Conservation (phyloP, 2,329 filamentous ascomycete species). For the Monosporascus sp. region DNA sequence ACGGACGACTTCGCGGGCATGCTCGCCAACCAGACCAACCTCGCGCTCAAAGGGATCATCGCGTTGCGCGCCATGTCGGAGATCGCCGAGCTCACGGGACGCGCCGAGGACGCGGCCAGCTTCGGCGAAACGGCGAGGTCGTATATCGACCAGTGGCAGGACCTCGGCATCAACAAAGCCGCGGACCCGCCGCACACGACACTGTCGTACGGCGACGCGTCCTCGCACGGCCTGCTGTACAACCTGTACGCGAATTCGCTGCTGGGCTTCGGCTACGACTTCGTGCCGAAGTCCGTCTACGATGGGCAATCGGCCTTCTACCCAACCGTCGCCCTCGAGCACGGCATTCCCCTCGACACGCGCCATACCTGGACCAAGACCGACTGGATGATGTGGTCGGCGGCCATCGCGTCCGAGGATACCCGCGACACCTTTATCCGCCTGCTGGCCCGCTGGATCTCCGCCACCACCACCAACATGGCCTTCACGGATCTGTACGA, state of each 20-base stretch:
- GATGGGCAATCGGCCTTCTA: slow-evolving; percentile 76
- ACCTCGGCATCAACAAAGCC: slow-evolving; percentile 63
- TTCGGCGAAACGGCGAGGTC: slow-evolving; percentile 59
- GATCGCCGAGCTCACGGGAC: slow-evolving; percentile 57
- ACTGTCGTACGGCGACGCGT: slow-evolving; percentile 65
- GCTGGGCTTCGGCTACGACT: slow-evolving; percentile 58
- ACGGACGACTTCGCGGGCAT: slow-evolving; percentile 83
- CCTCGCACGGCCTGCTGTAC: slow-evolving; percentile 59
- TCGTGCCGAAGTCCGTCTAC: slow-evolving; percentile 72
- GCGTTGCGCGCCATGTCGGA: slow-evolving; percentile 76
- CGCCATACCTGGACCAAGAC: slow-evolving; percentile 79
- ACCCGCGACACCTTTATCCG: slow-evolving; percentile 63
- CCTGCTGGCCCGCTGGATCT: slow-evolving; percentile 68
- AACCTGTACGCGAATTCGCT: slow-evolving; percentile 77
- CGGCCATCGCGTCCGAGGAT: slow-evolving; percentile 61
- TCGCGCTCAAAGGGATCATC: slow-evolving; percentile 79
- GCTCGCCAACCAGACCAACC: slow-evolving; percentile 72
- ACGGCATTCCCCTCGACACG: slow-evolving; percentile 77
- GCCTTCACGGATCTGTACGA: slow-evolving; percentile 76
- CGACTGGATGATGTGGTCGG: slow-evolving; percentile 83
- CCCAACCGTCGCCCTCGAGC: slow-evolving; percentile 62
- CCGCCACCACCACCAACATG: slow-evolving; percentile 63
- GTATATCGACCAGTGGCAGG: slow-evolving; percentile 70
- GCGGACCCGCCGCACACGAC: slow-evolving; percentile 62
- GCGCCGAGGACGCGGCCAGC: slow-evolving; percentile 49